A percentile compares a stretch with the other conserved stretches of the same genome.
Evolutionary conservation across 2,329 filamentous ascomycete species (phyloP).

Genomic region (Ceratocystis eucalypticola): DNA sequence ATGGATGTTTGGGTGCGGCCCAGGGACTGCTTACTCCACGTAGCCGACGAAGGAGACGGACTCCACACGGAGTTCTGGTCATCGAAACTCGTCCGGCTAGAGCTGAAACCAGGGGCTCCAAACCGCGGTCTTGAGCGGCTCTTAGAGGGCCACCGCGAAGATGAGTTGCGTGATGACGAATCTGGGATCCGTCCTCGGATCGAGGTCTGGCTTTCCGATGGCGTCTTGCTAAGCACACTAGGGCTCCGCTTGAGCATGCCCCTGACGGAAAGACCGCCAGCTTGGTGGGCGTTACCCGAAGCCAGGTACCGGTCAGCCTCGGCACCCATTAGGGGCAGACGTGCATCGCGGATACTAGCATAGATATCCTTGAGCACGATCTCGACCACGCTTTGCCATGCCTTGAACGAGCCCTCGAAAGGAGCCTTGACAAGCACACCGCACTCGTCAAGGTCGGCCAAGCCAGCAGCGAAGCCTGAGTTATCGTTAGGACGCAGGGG

Average conservation of each 20-base stretch:
- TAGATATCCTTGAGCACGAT: slow-evolving; percentile 87
- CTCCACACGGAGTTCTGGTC: slow-evolving; percentile 86
- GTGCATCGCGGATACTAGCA: slow-evolving; percentile 71
- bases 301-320: slow-evolving; percentile 32
- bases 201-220: slow-evolving; percentile 64
- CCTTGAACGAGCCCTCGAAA: slow-evolving; percentile 60
- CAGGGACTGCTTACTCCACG: slow-evolving; percentile 87
- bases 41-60: slow-evolving; percentile 70
- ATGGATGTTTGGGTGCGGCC: slow-evolving; percentile 83
- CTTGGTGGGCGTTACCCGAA: slow-evolving; percentile 17
- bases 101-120: slow-evolving; percentile 67
- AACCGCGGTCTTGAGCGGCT: slow-evolving; percentile 67
- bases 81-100: slow-evolving; percentile 86
- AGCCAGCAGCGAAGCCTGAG: slow-evolving; percentile 1
- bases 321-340: slow-evolving; percentile 73
- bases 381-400: slow-evolving; percentile 84
- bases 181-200: slow-evolving; percentile 59
- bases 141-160: slow-evolving; percentile 70
- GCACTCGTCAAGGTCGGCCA: slow-evolving; percentile 36
- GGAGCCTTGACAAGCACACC: slow-evolving; percentile 66
- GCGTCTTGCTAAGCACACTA: slow-evolving; percentile 83
- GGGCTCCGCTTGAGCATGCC: slow-evolving; percentile 71
- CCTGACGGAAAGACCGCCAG: slow-evolving; percentile 56
- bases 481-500: slow-evolving; percentile 34
- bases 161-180: slow-evolving; percentile 32